These are phyloP conservation scores for Solanum pinnatisectum DNA, from an alignment of 257 asterid genomes.

Conservation along the genomic window DNA sequence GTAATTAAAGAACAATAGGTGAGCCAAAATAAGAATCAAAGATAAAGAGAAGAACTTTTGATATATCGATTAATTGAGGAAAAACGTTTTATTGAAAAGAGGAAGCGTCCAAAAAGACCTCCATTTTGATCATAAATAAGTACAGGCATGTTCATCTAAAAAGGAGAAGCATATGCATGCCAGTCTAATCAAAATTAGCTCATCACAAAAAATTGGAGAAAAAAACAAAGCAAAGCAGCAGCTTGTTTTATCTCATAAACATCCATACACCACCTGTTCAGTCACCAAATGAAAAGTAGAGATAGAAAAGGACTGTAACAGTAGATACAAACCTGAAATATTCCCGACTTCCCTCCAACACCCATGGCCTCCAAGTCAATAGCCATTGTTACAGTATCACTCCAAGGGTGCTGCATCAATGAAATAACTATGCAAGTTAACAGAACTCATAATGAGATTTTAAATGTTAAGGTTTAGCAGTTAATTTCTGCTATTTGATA, in stretches of 20 bases:
- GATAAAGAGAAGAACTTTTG: background rate
- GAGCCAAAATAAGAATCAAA: background rate
- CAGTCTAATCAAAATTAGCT: background rate
- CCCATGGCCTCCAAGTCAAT: constrained; percentile 99
- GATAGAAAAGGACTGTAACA: background rate
- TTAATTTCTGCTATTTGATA: background rate
- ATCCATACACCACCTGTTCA: background rate
- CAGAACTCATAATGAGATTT: background rate
- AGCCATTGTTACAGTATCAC: constrained; percentile 70
- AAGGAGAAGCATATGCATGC: background rate
- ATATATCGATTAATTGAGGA: background rate
- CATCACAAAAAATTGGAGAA: background rate
- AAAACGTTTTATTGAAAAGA: background rate
- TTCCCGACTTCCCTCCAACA: constrained; percentile 81
- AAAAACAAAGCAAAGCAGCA: background rate
- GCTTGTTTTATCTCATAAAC: background rate
- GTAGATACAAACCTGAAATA: constrained; percentile 71
- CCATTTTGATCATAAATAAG: background rate
- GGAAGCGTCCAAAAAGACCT: background rate
- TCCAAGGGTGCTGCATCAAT: constrained; percentile 89
- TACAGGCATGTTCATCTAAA: background rate
- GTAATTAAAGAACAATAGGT: constrained; percentile 13
- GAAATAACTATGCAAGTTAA: constrained; percentile 1
- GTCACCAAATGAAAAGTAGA: background rate
- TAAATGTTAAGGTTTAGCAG: background rate